phyloP scores from a whole-genome alignment of 2,329 filamentous ascomycete genomes.

The Xylariaceae sp. region DNA sequence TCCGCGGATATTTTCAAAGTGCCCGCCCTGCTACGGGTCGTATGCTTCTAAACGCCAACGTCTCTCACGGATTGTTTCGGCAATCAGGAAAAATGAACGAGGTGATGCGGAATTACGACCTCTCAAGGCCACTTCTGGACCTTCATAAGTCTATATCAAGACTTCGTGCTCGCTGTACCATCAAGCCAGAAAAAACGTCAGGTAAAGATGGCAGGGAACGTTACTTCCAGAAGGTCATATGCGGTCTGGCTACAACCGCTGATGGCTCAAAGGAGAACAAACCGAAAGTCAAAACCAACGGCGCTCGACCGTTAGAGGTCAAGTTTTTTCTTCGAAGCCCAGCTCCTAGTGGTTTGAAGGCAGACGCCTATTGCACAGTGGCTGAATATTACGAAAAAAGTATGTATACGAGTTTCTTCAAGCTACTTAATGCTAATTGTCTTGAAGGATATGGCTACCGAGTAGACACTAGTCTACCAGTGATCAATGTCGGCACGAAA shows the following conservation, averaged over 20 bases:
- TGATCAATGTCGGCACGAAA: constrained; percentile 67
- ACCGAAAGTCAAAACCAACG: constrained; percentile 30
- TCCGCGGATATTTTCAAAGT: constrained; percentile 60
- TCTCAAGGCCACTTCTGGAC: not conserved
- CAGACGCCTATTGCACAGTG: constrained; percentile 40
- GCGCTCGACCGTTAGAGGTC: constrained; percentile 33
- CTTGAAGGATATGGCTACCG: constrained; percentile 30
- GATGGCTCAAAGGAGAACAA: constrained; percentile 38
- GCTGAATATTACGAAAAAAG: constrained; percentile 49
- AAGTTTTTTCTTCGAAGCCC: constrained; percentile 37
- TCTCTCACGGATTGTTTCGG: constrained; percentile 57
- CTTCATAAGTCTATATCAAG: constrained; percentile 23
- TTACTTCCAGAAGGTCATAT: constrained; percentile 26
- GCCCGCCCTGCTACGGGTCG: constrained; percentile 56
- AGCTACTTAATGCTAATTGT: constrained; percentile 14
- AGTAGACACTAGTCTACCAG: constrained; percentile 49
- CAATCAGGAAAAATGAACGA: constrained; percentile 39
- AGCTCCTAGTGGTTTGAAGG: constrained; percentile 32
- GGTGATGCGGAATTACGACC: constrained; percentile 35
- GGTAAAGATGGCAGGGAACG: constrained; percentile 22
- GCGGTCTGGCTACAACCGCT: constrained; percentile 34
- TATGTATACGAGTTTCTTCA: constrained; percentile 33
- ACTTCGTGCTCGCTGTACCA: constrained; percentile 22
- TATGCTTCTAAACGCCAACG: constrained; percentile 58
- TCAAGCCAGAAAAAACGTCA: constrained; percentile 19